These are phyloP conservation scores for Globisporangium nunn DNA, from an alignment of 352 stramenopile genomes.

Conservation along the genomic window DNA sequence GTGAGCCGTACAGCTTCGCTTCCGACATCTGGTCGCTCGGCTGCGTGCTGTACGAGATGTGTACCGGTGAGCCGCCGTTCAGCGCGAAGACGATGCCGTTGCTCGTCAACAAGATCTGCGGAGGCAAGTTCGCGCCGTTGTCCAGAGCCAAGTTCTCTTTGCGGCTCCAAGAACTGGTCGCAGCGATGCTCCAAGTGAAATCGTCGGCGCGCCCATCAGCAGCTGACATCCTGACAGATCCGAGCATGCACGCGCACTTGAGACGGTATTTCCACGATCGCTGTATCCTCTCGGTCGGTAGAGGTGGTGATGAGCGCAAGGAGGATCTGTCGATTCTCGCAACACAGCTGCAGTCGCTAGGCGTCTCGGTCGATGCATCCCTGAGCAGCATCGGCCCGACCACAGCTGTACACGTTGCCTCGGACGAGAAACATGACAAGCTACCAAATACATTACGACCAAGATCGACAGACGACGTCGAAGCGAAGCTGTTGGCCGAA, in stretches of 20 bases:
- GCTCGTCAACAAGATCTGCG: conserved; percentile 54
- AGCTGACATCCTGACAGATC: conserved; percentile 25
- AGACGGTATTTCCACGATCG: conserved; percentile 26
- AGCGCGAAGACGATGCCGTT: conserved; percentile 30
- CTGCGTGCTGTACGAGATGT: conserved; percentile 83
- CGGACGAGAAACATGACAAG: background rate
- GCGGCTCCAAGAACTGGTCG: conserved; percentile 22
- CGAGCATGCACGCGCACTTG: conserved; percentile 21
- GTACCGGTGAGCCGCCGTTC: conserved; percentile 58
- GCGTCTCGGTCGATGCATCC: conserved; percentile 5
- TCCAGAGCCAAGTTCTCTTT: conserved; percentile 21
- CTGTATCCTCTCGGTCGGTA: conserved; percentile 2
- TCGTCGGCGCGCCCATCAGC: conserved; percentile 25
- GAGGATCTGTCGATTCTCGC: conserved; percentile 20
- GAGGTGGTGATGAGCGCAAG: background rate
- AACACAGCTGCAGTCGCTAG: conserved; percentile 20
- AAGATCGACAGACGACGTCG: background rate
- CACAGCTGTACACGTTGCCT: background rate
- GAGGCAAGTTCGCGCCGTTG: conserved; percentile 29
- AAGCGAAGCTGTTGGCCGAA: conserved; percentile 15
- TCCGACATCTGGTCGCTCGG: conserved; percentile 88
- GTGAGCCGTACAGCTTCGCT: conserved; percentile 66
- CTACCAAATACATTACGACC: background rate
- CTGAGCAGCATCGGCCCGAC: background rate
- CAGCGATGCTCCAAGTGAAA: conserved; percentile 31